A percentile compares a stretch with the other conserved stretches of the same genome.
Conservation (phyloP, 2,329 filamentous ascomycete species). For the Clarireedia monteithiana region DNA sequence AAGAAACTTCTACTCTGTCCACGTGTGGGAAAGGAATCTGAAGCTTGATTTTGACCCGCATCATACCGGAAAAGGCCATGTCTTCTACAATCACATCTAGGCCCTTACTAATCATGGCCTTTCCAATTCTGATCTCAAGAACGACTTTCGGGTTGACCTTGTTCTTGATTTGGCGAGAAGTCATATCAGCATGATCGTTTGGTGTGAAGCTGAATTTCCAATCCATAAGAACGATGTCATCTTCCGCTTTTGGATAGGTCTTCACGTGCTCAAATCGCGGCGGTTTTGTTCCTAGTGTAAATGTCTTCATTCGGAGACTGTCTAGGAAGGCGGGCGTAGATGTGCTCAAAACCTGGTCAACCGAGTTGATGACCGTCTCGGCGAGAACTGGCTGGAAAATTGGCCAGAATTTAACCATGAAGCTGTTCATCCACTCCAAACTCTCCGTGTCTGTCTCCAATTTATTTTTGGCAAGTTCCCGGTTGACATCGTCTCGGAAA, state of each 20-base stretch:
- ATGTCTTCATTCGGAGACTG: conserved; percentile 86
- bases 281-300: conserved; percentile 89
- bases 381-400: conserved; percentile 95
- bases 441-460: conserved; percentile 88
- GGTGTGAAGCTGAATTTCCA: conserved; percentile 99
- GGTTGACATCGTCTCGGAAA: conserved; percentile 86
- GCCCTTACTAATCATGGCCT: conserved; percentile 94
- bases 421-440: conserved; percentile 98
- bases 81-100: conserved; percentile 97
- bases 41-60: conserved; percentile 96
- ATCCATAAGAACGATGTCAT: conserved; percentile 96
- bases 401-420: conserved; percentile 97
- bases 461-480: conserved; percentile 79
- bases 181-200: conserved; percentile 89
- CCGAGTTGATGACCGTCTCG: conserved; percentile 83
- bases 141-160: conserved; percentile 97
- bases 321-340: conserved; percentile 89
- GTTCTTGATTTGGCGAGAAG: conserved; percentile 79
- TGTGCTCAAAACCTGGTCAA: conserved; percentile 91
- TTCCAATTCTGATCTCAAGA: conserved; percentile 87
- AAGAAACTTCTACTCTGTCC: conserved; percentile 90
- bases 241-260: conserved; percentile 91
- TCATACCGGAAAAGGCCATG: conserved; percentile 90
- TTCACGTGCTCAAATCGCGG: conserved; percentile 96
- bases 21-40: conserved; percentile 94